These are phyloP conservation scores for Aspergillus intermedius DNA, from an alignment of 2,329 filamentous ascomycete species.

Conservation along the genomic window DNA sequence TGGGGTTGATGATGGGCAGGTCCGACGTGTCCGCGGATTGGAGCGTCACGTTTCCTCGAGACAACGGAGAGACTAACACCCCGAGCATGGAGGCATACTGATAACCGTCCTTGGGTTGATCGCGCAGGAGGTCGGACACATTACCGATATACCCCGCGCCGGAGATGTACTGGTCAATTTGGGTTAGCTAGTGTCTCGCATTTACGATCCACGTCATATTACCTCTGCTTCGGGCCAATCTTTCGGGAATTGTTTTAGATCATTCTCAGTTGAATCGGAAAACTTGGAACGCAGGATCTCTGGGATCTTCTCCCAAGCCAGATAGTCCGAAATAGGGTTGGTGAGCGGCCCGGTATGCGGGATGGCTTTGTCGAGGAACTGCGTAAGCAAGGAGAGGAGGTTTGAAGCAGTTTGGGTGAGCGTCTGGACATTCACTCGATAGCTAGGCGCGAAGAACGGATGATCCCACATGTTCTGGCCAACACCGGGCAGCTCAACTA, in stretches of 20 bases:
- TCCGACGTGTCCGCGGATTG: constrained; percentile 18
- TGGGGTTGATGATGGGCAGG: constrained; percentile 42
- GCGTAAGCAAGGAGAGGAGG: constrained; percentile 8
- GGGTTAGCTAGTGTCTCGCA: background rate
- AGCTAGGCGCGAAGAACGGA: constrained; percentile 22
- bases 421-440: constrained; percentile 22
- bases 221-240: constrained; percentile 36
- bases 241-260: constrained; percentile 17
- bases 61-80: constrained; percentile 28
- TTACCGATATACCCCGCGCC: constrained; percentile 20
- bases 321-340: constrained; percentile 19
- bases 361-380: constrained; percentile 5
- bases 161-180: constrained; percentile 17
- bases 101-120: constrained; percentile 16
- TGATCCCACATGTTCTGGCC: constrained; percentile 35
- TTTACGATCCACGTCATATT: background rate
- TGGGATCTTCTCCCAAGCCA: constrained; percentile 31
- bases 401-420: constrained; percentile 14
- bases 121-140: constrained; percentile 10
- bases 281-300: constrained; percentile 12
- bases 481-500: constrained; percentile 27
- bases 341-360: constrained; percentile 18
- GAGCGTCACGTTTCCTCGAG: constrained; percentile 42
- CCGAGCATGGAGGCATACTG: constrained; percentile 22
- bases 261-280: constrained; percentile 9